Evolutionary conservation across 2,329 filamentous ascomycete genomes (phyloP).

Genomic region (Ophiostoma populinum): DNA sequence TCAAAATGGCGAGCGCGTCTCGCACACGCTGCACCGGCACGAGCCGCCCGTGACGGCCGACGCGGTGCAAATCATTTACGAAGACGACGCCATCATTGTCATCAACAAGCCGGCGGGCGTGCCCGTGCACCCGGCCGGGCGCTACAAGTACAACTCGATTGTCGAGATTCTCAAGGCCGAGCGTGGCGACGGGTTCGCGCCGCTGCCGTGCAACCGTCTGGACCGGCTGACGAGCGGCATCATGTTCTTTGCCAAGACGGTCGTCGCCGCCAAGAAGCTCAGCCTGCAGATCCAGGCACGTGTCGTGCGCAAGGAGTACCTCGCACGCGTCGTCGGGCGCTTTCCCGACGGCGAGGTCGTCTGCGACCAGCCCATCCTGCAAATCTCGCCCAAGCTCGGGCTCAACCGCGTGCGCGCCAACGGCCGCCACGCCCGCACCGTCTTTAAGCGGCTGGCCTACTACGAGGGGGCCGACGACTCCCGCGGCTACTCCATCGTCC

Average conservation of each 20-base stretch:
- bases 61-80: constrained; percentile 68
- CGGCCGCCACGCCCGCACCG: constrained; percentile 75
- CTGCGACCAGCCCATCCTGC: constrained; percentile 84
- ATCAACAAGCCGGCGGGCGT: constrained; percentile 95
- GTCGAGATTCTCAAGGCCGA: constrained; percentile 85
- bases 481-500: constrained; percentile 79
- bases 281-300: constrained; percentile 59
- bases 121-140: constrained; percentile 84
- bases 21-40: constrained; percentile 86
- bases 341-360: constrained; percentile 86
- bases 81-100: constrained; percentile 84
- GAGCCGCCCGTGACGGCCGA: constrained; percentile 81
- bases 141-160: constrained; percentile 91
- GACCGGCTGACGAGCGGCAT: constrained; percentile 88
- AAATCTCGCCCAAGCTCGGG: constrained; percentile 87
- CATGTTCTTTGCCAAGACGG: constrained; percentile 92
- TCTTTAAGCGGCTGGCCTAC: constrained; percentile 86
- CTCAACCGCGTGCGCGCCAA: constrained; percentile 88
- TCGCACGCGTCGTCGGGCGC: constrained; percentile 75
- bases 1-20: constrained; percentile 79
- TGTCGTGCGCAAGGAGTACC: constrained; percentile 86
- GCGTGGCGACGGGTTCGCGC: constrained; percentile 34
- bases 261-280: constrained; percentile 61
- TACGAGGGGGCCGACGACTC: constrained; percentile 26
- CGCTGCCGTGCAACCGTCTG: constrained; percentile 72